Evolutionary conservation across 306 rosid species (phyloP).

Genomic region (Ormosia emarginata): DNA sequence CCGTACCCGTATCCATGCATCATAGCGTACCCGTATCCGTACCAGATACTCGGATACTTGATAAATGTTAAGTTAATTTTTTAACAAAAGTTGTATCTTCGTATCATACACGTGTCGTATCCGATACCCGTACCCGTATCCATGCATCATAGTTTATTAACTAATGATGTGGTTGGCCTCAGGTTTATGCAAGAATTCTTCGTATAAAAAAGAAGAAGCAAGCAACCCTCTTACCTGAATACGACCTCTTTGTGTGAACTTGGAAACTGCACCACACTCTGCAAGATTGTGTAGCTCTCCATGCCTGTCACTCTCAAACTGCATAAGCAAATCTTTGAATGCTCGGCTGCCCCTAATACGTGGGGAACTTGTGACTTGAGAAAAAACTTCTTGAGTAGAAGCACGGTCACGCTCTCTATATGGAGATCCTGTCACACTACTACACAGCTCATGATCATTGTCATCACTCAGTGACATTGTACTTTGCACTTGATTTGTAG

Average conservation of each 20-base stretch:
- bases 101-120: no score
- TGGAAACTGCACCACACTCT: slow-evolving; percentile 53
- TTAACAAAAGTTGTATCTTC: no score
- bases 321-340: slow-evolving; percentile 62
- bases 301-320: slow-evolving; percentile 58
- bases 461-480: slow-evolving; percentile 18
- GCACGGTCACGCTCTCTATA: slow-evolving; percentile 6
- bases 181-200: no score
- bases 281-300: slow-evolving; percentile 52
- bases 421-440: slow-evolving; percentile 15
- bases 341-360: slow-evolving; percentile 81
- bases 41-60: no score
- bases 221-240: slow-evolving; percentile 55
- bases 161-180: no score
- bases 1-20: no score
- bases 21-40: no score
- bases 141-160: no score
- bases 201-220: not conserved
- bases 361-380: slow-evolving; percentile 33
- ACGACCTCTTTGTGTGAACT: slow-evolving; percentile 63
- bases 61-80: no score
- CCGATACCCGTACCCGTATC: no score
- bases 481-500: slow-evolving; percentile 31
- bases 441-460: slow-evolving; percentile 28
- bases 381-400: slow-evolving; percentile 8